phyloP scores from a whole-genome alignment of 306 rosid genomes.

The Prunus campanulata region DNA sequence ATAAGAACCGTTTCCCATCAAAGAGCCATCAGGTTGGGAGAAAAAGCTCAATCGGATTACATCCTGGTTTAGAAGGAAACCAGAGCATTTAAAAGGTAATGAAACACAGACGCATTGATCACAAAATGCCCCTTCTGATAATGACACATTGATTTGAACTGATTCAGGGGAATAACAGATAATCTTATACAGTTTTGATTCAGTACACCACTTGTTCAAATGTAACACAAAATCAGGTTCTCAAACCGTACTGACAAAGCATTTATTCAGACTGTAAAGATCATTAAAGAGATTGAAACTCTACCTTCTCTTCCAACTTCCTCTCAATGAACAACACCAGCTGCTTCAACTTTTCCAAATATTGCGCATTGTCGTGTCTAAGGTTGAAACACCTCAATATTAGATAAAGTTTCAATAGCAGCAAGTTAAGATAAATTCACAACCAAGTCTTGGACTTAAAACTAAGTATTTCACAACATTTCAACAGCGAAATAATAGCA shows the following conservation, averaged over 20 bases:
- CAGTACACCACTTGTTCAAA: background rate
- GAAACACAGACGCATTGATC: background rate
- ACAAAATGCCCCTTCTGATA: background rate
- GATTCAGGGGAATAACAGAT: background rate
- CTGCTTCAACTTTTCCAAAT: slow-evolving; percentile 90
- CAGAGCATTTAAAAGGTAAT: background rate
- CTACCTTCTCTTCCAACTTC: slow-evolving; percentile 87
- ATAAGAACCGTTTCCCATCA: slow-evolving; percentile 76
- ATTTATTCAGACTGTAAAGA: background rate
- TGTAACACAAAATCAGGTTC: background rate
- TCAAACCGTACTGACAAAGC: slow-evolving; percentile 11
- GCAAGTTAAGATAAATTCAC: background rate
- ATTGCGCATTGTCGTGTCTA: slow-evolving; percentile 92
- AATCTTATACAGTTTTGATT: background rate
- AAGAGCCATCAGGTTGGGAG: slow-evolving; percentile 91
- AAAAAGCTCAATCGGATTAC: slow-evolving; percentile 68
- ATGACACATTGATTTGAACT: background rate
- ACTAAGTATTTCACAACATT: background rate
- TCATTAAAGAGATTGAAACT: slow-evolving; percentile 5
- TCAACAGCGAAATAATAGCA: slow-evolving; percentile 5
- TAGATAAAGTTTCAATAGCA: background rate
- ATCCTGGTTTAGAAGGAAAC: slow-evolving; percentile 49
- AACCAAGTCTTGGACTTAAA: background rate
- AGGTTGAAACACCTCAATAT: background rate
- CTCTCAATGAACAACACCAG: slow-evolving; percentile 81